Conservation (phyloP, 148 eudicot species). For the Dianthus caryophyllus region DNA sequence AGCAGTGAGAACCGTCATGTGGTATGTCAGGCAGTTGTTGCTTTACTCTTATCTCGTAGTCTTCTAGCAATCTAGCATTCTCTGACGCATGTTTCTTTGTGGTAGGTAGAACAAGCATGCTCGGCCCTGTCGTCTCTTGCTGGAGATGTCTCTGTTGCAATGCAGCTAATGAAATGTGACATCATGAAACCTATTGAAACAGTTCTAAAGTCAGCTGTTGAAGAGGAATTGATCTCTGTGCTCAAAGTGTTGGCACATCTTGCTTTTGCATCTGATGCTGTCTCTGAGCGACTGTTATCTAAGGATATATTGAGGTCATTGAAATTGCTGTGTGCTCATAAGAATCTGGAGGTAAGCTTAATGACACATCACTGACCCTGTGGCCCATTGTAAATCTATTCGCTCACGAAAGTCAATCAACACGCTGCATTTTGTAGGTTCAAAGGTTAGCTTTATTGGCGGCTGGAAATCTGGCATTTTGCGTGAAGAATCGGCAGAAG, state of each 20-base stretch:
- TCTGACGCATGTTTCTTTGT: conserved; percentile 21
- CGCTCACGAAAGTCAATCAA: conserved; percentile 9
- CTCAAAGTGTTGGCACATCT: conserved; percentile 79
- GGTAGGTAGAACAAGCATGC: conserved; percentile 98
- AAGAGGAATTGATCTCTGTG: conserved; percentile 76
- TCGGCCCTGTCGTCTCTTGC: conserved; percentile 94
- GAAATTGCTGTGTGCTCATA: conserved; percentile 78
- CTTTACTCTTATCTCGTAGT: conserved; percentile 5
- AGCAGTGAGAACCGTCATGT: conserved; percentile 92
- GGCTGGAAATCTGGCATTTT: conserved; percentile 89
- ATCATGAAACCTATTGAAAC: conserved; percentile 86
- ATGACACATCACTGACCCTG: neutral
- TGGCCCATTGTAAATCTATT: conserved; percentile 4
- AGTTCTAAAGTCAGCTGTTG: conserved; percentile 60
- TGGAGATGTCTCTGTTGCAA: conserved; percentile 70
- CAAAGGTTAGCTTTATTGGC: conserved; percentile 86
- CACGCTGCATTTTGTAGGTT: conserved; percentile 44
- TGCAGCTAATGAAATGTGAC: conserved; percentile 87
- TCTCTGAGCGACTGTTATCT: conserved; percentile 82
- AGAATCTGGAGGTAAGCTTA: conserved; percentile 69
- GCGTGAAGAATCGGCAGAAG: conserved; percentile 74
- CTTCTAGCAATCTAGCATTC: conserved; percentile 12
- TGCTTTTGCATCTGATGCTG: conserved; percentile 83
- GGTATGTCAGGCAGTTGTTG: conserved; percentile 42
- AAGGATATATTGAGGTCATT: conserved; percentile 83